Evolutionary conservation across 2,329 filamentous ascomycete species (phyloP).

Genomic region (Aphanocladium album): DNA sequence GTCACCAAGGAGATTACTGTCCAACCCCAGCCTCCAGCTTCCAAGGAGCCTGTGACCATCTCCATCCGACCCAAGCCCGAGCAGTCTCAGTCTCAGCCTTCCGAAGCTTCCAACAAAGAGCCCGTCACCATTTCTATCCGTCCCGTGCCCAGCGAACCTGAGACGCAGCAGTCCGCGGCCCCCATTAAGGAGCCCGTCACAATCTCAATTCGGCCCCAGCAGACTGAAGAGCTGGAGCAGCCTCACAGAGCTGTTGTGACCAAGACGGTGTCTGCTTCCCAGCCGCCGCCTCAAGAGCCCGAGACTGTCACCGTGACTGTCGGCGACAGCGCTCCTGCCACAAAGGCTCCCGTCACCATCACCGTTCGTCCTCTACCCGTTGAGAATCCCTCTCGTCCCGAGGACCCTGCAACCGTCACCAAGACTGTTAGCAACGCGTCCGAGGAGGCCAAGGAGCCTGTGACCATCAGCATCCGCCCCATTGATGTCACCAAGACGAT

Average conservation of each 20-base stretch:
- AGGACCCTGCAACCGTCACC: neutral
- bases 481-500: neutral
- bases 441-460: neutral
- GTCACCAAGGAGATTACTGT: slow-evolving; percentile 19
- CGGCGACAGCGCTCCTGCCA: neutral
- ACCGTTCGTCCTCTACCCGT: neutral
- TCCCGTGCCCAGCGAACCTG: neutral
- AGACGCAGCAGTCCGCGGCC: slow-evolving; percentile 13
- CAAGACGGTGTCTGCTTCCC: neutral
- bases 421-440: neutral
- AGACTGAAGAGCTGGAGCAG: slow-evolving; percentile 12
- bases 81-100: slow-evolving; percentile 4
- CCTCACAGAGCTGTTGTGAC: slow-evolving; percentile 1
- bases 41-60: neutral
- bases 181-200: neutral
- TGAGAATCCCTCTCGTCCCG: neutral
- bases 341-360: neutral
- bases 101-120: neutral
- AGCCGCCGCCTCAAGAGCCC: neutral
- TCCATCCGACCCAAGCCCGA: neutral
- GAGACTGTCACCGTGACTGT: slow-evolving; percentile 17
- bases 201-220: slow-evolving; percentile 11
- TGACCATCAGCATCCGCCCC: neutral
- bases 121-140: slow-evolving; percentile 10
- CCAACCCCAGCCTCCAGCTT: slow-evolving; percentile 6